Evolutionary conservation across 306 rosid species (phyloP).

Genomic region (Vigna hirtella): DNA sequence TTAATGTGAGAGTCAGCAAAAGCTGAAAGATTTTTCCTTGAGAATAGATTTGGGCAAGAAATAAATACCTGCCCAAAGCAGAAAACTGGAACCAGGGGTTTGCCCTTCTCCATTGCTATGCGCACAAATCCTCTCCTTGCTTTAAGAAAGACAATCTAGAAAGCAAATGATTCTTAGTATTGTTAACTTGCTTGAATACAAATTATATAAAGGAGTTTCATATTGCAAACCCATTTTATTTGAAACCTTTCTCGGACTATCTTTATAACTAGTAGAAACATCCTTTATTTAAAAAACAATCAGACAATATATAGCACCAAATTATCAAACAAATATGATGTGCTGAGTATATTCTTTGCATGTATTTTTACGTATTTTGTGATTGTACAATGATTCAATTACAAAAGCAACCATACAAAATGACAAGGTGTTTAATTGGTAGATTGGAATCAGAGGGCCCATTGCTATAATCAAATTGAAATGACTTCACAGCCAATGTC

Average conservation of each 20-base stretch:
- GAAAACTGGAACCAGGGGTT: constrained; percentile 92
- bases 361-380: background rate
- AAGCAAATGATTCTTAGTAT: constrained; percentile 29
- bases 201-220: constrained; percentile 20
- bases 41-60: background rate
- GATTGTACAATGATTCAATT: background rate
- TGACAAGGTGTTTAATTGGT: background rate
- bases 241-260: constrained; percentile 24
- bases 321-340: background rate
- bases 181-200: constrained; percentile 23
- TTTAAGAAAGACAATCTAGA: constrained; percentile 79
- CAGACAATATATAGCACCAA: constrained; percentile 9
- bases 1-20: constrained; percentile 23
- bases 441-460: background rate
- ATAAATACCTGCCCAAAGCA: constrained; percentile 92
- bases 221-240: constrained; percentile 25
- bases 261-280: constrained; percentile 9
- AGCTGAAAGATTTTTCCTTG: constrained; percentile 26
- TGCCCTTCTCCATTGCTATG: constrained; percentile 79
- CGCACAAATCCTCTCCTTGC: constrained; percentile 95
- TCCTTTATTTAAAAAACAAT: background rate
- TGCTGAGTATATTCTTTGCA: background rate
- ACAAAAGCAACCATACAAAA: background rate
- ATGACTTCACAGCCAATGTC: background rate
- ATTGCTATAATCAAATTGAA: background rate